Percentiles rank a stretch among this genome's conserved stretches.
These are phyloP conservation scores for Scheffersomyces segobiensis DNA, from an alignment of 1,139 yeast genomes.

Conservation along the genomic window DNA sequence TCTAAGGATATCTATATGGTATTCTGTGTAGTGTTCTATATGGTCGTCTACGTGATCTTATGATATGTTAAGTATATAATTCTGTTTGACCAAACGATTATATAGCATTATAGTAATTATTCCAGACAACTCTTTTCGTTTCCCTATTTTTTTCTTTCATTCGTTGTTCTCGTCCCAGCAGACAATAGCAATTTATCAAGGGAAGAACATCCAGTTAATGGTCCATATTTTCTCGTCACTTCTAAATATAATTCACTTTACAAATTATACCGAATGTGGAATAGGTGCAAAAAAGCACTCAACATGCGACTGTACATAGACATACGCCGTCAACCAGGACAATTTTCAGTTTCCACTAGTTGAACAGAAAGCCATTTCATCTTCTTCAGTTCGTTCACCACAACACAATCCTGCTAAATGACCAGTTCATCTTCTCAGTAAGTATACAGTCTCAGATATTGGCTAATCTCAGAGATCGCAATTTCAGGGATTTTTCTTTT, in stretches of 20 bases:
- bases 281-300: not conserved
- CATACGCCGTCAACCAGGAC: not conserved
- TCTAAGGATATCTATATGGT: not conserved
- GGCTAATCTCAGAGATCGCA: not conserved
- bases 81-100: no score
- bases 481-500: no score
- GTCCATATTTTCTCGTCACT: not conserved
- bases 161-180: no score
- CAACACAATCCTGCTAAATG: constrained; percentile 11
- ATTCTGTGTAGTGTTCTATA: no score
- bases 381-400: not conserved
- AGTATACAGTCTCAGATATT: constrained; percentile 8
- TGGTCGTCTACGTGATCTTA: not conserved
- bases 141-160: no score
- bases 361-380: not conserved
- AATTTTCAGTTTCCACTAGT: not conserved
- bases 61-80: not conserved
- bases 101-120: no score
- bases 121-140: no score
- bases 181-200: not conserved
- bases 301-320: not conserved
- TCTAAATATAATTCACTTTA: not conserved
- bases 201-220: not conserved
- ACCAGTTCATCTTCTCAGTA: constrained; percentile 33
- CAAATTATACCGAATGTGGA: not conserved